Base-by-base conservation (phyloP, 768 basidiomycete genomes). In the Lanmaoa rubissima region DNA sequence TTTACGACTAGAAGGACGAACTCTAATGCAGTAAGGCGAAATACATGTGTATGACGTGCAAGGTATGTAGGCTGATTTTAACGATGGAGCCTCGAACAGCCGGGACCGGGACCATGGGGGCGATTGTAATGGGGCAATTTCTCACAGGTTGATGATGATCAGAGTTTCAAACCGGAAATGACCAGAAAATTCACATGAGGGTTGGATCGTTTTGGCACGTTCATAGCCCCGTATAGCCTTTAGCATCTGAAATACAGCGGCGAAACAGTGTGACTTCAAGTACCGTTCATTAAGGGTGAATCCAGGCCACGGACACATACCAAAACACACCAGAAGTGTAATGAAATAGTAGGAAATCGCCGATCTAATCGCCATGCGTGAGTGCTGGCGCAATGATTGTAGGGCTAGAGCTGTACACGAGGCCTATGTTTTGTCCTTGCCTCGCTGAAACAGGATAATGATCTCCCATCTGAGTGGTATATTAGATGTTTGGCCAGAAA, bases 141-240 rank as follows among this genome's bases (percentile, higher is more conserved):
- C 16, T 47, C 48, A 38, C 52, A 53, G 35, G 38, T 9, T 42
- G 38, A 44, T 51, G 28, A 61, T 56, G 17, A 54, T 52, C 28
- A 49, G 28, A 49, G 21, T 12, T 45, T 48, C 40, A 32, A 40
- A 14, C 40, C 36, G 42, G 54, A 66, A 53, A 60, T 58, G 54
- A 41, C 42, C 40, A 34, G 31, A 35, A n/a, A 48, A 46, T 46
- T 51, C 26, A 48, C 53, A 48, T 31, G 49, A n/a, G 14, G 14
- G 32, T 32, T 39, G 11, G 31, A 48, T 42, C 36, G 17, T 40
- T 43, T 39, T 26, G 24, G 42, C 8, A 41, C 19, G 12, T 38
- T 34, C 26, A 28, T 52, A 40, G 36, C 45, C 36, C 35, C 16
- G 21, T 31, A 39, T 38, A 10, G 31, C 32, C 13, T 14, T 51